Evolutionary conservation across 2,329 filamentous ascomycete species (phyloP).

Genomic region (Annulohypoxylon truncatum): DNA sequence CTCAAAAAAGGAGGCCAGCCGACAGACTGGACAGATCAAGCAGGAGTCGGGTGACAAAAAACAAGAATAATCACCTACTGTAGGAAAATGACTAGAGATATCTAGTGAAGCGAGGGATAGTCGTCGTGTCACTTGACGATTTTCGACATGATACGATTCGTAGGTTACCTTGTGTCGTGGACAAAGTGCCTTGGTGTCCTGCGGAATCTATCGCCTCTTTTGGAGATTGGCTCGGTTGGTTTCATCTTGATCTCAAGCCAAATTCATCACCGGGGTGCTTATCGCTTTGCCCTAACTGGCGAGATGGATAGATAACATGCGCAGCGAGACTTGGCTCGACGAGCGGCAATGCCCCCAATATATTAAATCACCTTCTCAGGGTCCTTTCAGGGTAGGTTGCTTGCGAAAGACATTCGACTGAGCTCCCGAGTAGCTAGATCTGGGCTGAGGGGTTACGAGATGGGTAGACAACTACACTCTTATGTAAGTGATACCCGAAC

Average conservation of each 20-base stretch:
- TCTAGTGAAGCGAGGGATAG: slow-evolving; percentile 4
- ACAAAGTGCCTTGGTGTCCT: slow-evolving; percentile 14
- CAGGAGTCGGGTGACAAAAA: not conserved
- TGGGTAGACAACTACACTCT: not conserved
- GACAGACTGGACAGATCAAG: slow-evolving; percentile 2
- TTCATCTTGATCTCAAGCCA: slow-evolving; percentile 21
- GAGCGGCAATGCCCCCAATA: slow-evolving; percentile 16
- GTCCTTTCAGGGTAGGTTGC: slow-evolving; percentile 2
- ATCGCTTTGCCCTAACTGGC: slow-evolving; percentile 15
- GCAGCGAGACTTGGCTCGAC: slow-evolving; percentile 4
- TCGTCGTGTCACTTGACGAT: slow-evolving; percentile 9
- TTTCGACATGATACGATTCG: slow-evolving; percentile 27
- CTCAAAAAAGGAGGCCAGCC: slow-evolving; percentile 8
- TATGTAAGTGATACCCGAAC: slow-evolving; percentile 8
- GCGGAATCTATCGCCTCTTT: slow-evolving; percentile 12
- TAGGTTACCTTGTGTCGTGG: slow-evolving; percentile 19
- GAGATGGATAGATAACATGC: slow-evolving; percentile 6
- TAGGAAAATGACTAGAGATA: not conserved
- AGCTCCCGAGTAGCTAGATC: not conserved
- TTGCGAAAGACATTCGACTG: not conserved
- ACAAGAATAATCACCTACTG: not conserved
- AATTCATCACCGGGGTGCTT: slow-evolving; percentile 17
- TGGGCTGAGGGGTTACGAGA: slow-evolving; percentile 11
- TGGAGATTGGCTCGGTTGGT: slow-evolving; percentile 31
- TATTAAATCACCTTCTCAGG: slow-evolving; percentile 10